phyloP scores from a whole-genome alignment of 306 rosid genomes.

The Betula pendula region DNA sequence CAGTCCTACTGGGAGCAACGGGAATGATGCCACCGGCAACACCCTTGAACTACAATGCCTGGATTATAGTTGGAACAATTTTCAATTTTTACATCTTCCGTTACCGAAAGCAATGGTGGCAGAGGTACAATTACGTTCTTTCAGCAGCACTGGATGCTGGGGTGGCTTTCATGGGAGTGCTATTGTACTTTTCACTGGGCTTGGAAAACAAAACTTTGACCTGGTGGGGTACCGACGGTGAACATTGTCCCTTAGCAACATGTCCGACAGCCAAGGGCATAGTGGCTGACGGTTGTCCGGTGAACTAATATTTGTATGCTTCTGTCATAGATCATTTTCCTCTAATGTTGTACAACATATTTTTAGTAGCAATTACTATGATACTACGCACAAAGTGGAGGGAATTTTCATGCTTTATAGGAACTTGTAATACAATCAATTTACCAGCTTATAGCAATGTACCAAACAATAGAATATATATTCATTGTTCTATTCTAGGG shows the following conservation, averaged over 20 bases:
- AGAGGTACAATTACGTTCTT: constrained; percentile 76
- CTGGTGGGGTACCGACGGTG: constrained; percentile 82
- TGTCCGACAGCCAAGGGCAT: constrained; percentile 79
- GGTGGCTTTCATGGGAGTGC: constrained; percentile 76
- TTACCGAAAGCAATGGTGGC: constrained; percentile 83
- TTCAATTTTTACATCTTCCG: constrained; percentile 79
- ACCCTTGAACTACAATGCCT: constrained; percentile 72
- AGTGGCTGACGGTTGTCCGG: constrained; percentile 51
- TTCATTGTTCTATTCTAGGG: no score
- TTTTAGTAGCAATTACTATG: no score
- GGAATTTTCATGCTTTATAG: no score
- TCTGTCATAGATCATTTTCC: no score
- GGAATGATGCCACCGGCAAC: constrained; percentile 78
- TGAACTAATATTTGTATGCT: neutral
- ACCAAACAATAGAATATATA: no score
- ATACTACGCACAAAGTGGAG: no score
- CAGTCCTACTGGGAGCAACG: constrained; percentile 80
- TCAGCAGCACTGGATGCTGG: constrained; percentile 87
- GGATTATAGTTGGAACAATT: constrained; percentile 65
- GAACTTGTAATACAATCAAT: no score
- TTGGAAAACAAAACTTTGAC: constrained; percentile 42
- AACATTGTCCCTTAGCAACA: constrained; percentile 61
- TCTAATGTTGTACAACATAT: no score
- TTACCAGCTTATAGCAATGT: no score
- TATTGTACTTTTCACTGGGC: constrained; percentile 57